phyloP scores from a whole-genome alignment of 768 basidiomycete species.

The Infundibulicybe gibba region DNA sequence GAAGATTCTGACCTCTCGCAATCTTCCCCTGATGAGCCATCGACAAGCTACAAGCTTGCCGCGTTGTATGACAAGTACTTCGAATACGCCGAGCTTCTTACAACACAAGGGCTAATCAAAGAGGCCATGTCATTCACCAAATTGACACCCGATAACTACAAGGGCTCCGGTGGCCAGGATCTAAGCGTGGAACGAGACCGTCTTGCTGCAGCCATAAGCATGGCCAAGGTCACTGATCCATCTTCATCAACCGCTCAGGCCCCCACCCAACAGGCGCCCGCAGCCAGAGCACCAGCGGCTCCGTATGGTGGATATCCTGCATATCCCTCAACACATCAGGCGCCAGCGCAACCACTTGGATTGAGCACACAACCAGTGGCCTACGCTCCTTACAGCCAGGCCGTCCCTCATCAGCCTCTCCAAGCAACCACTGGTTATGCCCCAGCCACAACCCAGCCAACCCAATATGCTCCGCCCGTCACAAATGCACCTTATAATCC shows the following conservation, averaged over 20 bases:
- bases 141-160: conserved; percentile 77
- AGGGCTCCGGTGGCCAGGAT: conserved; percentile 46
- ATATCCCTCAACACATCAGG: conserved; percentile 13
- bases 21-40: conserved; percentile 29
- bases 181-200: conserved; percentile 35
- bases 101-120: conserved; percentile 83
- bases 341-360: conserved; percentile 10
- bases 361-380: conserved; percentile 5
- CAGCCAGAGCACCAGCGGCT: conserved; percentile 13
- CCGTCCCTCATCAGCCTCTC: conserved; percentile 11
- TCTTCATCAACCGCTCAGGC: conserved; percentile 12
- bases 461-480: conserved; percentile 28
- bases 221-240: conserved; percentile 9
- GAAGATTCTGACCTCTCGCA: conserved; percentile 65
- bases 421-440: conserved; percentile 14
- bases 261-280: conserved; percentile 10
- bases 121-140: conserved; percentile 79
- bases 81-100: conserved; percentile 92
- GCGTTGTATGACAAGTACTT: conserved; percentile 89
- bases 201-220: conserved; percentile 27
- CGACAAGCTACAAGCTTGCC: conserved; percentile 73
- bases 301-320: conserved; percentile 18
- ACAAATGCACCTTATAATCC: conserved; percentile 10
- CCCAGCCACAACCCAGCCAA: conserved; percentile 4
- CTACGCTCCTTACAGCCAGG: conserved; percentile 20